Evolutionary conservation across 257 asterid species (phyloP).

Genomic region (Orobanche coerulescens): DNA sequence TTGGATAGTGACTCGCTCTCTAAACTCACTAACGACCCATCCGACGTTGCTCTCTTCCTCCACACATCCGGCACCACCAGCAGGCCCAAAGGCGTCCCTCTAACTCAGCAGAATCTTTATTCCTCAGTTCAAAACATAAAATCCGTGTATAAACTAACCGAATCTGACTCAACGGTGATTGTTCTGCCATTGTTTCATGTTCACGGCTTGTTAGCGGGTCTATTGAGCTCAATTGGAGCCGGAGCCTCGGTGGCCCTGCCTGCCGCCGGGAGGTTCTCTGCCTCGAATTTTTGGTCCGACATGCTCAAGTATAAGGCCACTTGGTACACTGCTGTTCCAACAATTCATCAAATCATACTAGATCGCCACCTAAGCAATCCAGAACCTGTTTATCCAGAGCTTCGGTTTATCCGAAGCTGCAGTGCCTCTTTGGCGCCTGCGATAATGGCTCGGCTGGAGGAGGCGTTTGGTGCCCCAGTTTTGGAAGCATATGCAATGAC

Average conservation of each 20-base stretch:
- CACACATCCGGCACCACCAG: constrained; percentile 99
- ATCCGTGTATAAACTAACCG: constrained; percentile 61
- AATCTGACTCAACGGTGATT: constrained; percentile 78
- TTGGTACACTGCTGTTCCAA: constrained; percentile 98
- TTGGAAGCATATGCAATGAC: constrained; percentile 96
- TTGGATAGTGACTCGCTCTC: constrained; percentile 31
- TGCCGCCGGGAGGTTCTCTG: constrained; percentile 87
- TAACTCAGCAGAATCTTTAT: constrained; percentile 68
- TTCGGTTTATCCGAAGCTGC: constrained; percentile 91
- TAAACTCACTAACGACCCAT: constrained; percentile 52
- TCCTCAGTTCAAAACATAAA: constrained; percentile 68
- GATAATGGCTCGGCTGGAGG: constrained; percentile 70
- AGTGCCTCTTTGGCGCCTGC: constrained; percentile 94
- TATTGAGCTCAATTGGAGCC: constrained; percentile 75
- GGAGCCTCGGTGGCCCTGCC: constrained; percentile 92
- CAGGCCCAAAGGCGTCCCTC: constrained; percentile 94
- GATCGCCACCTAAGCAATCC: constrained; percentile 71
- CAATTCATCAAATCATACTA: constrained; percentile 83
- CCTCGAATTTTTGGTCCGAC: constrained; percentile 89
- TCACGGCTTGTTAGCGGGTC: constrained; percentile 81
- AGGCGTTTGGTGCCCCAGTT: constrained; percentile 77
- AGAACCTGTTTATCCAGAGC: constrained; percentile 65
- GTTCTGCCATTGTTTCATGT: constrained; percentile 92
- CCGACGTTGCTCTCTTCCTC: constrained; percentile 79
- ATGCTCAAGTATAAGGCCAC: constrained; percentile 71